Percentiles rank a stretch among this genome's conserved stretches.
Conservation (phyloP, 2,329 filamentous ascomycete species). For the Ophiocordyceps robertsii region DNA sequence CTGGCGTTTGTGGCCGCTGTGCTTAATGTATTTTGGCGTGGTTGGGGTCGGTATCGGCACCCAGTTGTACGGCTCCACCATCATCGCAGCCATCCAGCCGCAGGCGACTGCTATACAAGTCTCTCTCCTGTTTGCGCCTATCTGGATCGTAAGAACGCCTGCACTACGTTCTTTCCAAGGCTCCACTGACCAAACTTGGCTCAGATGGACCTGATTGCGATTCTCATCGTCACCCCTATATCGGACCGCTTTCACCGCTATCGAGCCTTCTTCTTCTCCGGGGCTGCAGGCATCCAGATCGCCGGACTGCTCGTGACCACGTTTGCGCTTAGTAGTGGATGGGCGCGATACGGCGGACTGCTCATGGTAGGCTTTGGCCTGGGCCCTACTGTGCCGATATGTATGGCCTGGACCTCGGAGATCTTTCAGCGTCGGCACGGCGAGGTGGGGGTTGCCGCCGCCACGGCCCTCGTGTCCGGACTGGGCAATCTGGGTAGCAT, state of each 20-base stretch:
- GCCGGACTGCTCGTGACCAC: slow-evolving; percentile 67
- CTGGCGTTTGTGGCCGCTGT: slow-evolving; percentile 78
- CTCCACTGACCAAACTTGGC: not conserved
- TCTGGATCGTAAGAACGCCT: slow-evolving; percentile 62
- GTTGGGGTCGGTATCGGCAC: slow-evolving; percentile 86
- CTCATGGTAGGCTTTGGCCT: slow-evolving; percentile 83
- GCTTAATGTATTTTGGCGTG: slow-evolving; percentile 89
- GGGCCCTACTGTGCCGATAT: slow-evolving; percentile 81
- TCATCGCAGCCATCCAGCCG: slow-evolving; percentile 68
- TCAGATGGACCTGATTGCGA: slow-evolving; percentile 77
- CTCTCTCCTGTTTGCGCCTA: slow-evolving; percentile 75
- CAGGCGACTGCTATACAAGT: slow-evolving; percentile 59
- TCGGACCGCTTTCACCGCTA: slow-evolving; percentile 76
- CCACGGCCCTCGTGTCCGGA: slow-evolving; percentile 73
- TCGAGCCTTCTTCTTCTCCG: slow-evolving; percentile 69
- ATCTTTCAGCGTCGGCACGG: slow-evolving; percentile 83
- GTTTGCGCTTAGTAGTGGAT: slow-evolving; percentile 56
- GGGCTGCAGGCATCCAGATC: slow-evolving; percentile 66
- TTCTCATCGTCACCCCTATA: slow-evolving; percentile 71
- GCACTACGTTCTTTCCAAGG: not conserved
- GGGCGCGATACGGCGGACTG: slow-evolving; percentile 80
- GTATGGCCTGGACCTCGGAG: slow-evolving; percentile 87
- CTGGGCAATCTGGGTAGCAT: slow-evolving; percentile 79
- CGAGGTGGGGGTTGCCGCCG: slow-evolving; percentile 80
- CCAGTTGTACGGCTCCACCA: slow-evolving; percentile 77